Conservation (phyloP, 176 grass and related monocot genomes). For the Oryza nivara region DNA sequence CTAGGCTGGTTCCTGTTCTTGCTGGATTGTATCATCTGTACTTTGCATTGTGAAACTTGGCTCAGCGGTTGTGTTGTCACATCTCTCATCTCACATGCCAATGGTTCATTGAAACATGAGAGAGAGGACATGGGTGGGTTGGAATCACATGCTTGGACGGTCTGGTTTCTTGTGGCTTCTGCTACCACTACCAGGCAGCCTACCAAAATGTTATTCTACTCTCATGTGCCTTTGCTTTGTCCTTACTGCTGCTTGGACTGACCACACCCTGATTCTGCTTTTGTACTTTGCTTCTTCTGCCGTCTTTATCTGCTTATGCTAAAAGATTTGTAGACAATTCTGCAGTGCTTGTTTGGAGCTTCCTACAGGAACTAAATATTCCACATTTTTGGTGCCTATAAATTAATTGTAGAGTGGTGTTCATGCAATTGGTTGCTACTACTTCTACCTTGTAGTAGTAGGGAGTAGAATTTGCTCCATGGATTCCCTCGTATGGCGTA, state of each 20-base stretch:
- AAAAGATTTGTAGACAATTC: background rate
- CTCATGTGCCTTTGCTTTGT: slow-evolving; percentile 45
- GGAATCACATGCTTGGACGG: slow-evolving; percentile 59
- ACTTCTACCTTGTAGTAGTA: background rate
- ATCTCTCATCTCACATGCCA: slow-evolving; percentile 33
- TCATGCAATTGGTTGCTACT: background rate
- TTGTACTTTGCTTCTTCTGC: slow-evolving; percentile 41
- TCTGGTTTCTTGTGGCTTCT: slow-evolving; percentile 38
- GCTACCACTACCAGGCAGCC: background rate
- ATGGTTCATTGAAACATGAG: background rate
- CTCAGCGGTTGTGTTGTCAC: slow-evolving; percentile 24
- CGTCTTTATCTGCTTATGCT: slow-evolving; percentile 32
- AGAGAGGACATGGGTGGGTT: slow-evolving; percentile 26
- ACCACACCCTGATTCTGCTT: slow-evolving; percentile 21
- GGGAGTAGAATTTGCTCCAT: background rate
- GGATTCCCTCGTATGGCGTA: background rate
- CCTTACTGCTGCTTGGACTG: slow-evolving; percentile 26
- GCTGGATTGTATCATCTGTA: background rate
- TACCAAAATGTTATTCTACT: slow-evolving; percentile 4
- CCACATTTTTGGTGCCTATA: background rate
- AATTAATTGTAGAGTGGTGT: background rate
- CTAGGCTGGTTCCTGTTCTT: background rate
- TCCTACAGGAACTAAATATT: slow-evolving; percentile 15
- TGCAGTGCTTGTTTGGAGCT: slow-evolving; percentile 18
- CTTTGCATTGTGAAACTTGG: background rate